These are phyloP conservation scores for Fusarium haematococcum DNA, from an alignment of 2,329 filamentous ascomycete species.

Conservation along the genomic window DNA sequence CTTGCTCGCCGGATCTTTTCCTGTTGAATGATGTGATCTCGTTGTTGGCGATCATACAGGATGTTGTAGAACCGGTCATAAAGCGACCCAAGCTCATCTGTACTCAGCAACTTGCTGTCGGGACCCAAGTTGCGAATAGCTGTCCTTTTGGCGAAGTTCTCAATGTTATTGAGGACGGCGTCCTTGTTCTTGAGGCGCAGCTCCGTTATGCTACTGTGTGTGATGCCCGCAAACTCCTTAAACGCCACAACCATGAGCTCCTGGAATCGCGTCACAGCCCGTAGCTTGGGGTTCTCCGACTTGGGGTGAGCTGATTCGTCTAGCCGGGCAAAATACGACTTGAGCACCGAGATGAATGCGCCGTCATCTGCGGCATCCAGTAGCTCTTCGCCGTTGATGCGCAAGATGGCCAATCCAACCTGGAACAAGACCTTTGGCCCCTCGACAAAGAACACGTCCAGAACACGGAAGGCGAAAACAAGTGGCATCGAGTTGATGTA, in stretches of 20 bases:
- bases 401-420: constrained; percentile 93
- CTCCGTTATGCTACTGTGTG: constrained; percentile 91
- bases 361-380: constrained; percentile 94
- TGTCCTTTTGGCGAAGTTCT: constrained; percentile 96
- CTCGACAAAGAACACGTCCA: constrained; percentile 98
- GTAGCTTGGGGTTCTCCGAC: constrained; percentile 93
- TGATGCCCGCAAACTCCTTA: constrained; percentile 97
- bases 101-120: constrained; percentile 90
- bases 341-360: constrained; percentile 95
- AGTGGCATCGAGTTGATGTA: constrained; percentile 99
- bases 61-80: constrained; percentile 96
- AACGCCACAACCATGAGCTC: constrained; percentile 99
- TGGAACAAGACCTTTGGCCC: constrained; percentile 98
- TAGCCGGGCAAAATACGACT: constrained; percentile 91
- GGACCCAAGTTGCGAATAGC: constrained; percentile 95
- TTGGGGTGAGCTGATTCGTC: constrained; percentile 97
- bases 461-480: constrained; percentile 94
- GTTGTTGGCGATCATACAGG: constrained; percentile 90
- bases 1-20: constrained; percentile 76
- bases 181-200: constrained; percentile 93
- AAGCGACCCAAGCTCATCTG: constrained; percentile 87
- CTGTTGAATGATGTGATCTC: constrained; percentile 81
- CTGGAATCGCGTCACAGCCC: constrained; percentile 95
- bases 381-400: constrained; percentile 96
- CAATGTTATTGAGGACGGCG: constrained; percentile 92